Percentiles rank a stretch among this genome's conserved stretches.
Evolutionary conservation across 257 asterid species (phyloP).

Genomic region (Primulina eburnea): DNA sequence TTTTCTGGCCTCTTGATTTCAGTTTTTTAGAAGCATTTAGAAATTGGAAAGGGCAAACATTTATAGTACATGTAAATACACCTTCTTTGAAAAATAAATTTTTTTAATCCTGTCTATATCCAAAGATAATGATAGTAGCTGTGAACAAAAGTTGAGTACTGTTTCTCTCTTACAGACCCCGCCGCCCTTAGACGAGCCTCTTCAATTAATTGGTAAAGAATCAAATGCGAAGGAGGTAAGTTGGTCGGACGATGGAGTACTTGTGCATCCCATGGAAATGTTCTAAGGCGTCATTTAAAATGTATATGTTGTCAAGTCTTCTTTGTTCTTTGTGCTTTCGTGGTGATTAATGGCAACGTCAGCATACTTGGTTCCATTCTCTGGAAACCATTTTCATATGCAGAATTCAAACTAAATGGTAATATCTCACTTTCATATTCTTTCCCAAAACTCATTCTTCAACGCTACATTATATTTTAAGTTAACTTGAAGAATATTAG

Average conservation of each 20-base stretch:
- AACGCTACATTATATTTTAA: too few species aligned
- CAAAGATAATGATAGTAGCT: background rate
- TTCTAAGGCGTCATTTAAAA: slow-evolving; percentile 47
- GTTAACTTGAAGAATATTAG: too few species aligned
- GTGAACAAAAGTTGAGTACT: background rate
- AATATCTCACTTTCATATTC: background rate
- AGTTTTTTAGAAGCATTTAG: background rate
- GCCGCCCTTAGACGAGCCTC: slow-evolving; percentile 77
- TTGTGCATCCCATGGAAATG: slow-evolving; percentile 56
- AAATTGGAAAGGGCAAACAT: too few species aligned
- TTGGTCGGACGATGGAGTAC: slow-evolving; percentile 87
- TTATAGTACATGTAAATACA: background rate
- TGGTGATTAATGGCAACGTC: background rate
- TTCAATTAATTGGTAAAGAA: slow-evolving; percentile 64
- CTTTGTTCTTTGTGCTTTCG: background rate
- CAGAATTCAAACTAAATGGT: background rate
- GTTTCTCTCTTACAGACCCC: slow-evolving; percentile 54
- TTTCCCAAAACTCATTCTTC: background rate
- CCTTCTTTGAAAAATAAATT: background rate
- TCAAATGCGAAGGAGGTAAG: slow-evolving; percentile 45
- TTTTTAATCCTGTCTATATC: background rate
- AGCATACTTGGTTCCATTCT: background rate
- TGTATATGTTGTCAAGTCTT: background rate
- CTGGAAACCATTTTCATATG: background rate
- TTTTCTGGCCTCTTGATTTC: background rate